Evolutionary conservation across 2,329 filamentous ascomycete species (phyloP), one percentile per base, ranked within the genome.

Genomic region (Ophiostoma sp.): DNA sequence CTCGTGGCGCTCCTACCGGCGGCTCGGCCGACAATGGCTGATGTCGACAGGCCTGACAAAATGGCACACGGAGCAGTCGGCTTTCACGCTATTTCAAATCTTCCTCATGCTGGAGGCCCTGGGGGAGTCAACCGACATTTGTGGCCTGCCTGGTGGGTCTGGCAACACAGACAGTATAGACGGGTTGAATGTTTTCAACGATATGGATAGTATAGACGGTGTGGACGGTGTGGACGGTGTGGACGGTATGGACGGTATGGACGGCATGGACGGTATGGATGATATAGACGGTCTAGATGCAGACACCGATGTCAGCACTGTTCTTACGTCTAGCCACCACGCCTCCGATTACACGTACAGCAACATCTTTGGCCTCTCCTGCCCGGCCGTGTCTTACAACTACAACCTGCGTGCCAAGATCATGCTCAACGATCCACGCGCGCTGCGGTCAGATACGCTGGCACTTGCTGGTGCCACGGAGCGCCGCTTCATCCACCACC

Each of bases 391-490:
- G 6, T 63, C n/a, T 6, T 41, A 62, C 41, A 4, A 62, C 49
- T 66, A 68, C 9, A 66, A 62, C 52, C 52, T 68, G 42, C 62
- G 27, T 6, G 49, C 40, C 49, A 65, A 68, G 12, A 65, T 68
- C 27, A 16, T 65, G 40, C 64, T 68, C 36, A 66, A 66, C 44
- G 67, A 68, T 27, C 67, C 67, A 12, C 66, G 60, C 18, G 47
- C 62, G 11, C 62, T 60, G 40, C 49, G 62, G n/a, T 2, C 27
- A 18, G 62, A 41, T n/a, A 38, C 38, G 9, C 60, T 16, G 16
- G 36, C 14, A 36, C n/a, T 3, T 4, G 40, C 8, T 14, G 38
- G 12, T 18, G n/a, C 44, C 5, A 60, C 40, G 1, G 62, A 65
- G 42, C 63, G 64, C 5, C 63, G 27, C 5, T 42, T 66, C n/a